These are phyloP conservation scores for Borovskyia barvae DNA, from an alignment of 208 protist species.

Conservation along the genomic window DNA sequence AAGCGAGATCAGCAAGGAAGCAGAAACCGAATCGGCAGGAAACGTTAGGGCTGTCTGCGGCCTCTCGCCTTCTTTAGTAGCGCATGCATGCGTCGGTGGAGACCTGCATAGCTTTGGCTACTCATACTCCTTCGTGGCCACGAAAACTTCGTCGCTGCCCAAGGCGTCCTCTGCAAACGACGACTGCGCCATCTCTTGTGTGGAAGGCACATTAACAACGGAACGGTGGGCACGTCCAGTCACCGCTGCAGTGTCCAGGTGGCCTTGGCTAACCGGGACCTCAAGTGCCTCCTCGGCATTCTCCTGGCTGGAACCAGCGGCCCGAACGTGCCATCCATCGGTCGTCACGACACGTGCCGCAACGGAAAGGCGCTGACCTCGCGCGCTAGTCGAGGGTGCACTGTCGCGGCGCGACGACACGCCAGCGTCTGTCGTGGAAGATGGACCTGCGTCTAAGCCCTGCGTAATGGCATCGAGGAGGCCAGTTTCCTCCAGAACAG, in stretches of 20 bases:
- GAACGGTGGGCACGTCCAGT: constrained; percentile 8
- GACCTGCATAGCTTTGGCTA: no score
- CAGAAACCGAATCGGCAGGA: background rate
- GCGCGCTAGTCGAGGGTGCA: background rate
- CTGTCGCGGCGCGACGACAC: background rate
- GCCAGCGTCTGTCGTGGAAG: background rate
- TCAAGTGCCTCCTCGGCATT: constrained; percentile 17
- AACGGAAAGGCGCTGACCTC: constrained; percentile 30
- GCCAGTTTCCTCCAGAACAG: constrained; percentile 29
- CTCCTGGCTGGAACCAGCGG: constrained; percentile 6
- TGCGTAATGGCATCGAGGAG: constrained; percentile 42
- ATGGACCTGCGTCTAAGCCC: constrained; percentile 2
- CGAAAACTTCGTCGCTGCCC: constrained; percentile 68
- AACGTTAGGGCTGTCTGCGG: no score
- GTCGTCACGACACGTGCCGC: constrained; percentile 47
- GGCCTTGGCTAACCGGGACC: constrained; percentile 11
- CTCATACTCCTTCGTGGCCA: constrained; percentile 81
- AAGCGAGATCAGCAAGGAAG: constrained; percentile 3
- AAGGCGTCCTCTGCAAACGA: constrained; percentile 35
- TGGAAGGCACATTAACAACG: constrained; percentile 48
- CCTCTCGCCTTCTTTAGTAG: no score
- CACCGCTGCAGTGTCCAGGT: background rate
- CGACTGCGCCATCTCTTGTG: constrained; percentile 50
- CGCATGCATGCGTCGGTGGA: no score
- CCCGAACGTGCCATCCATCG: constrained; percentile 72